Evolutionary conservation across 148 eudicot species (phyloP).

Genomic region (Rhododendron williamsianum): DNA sequence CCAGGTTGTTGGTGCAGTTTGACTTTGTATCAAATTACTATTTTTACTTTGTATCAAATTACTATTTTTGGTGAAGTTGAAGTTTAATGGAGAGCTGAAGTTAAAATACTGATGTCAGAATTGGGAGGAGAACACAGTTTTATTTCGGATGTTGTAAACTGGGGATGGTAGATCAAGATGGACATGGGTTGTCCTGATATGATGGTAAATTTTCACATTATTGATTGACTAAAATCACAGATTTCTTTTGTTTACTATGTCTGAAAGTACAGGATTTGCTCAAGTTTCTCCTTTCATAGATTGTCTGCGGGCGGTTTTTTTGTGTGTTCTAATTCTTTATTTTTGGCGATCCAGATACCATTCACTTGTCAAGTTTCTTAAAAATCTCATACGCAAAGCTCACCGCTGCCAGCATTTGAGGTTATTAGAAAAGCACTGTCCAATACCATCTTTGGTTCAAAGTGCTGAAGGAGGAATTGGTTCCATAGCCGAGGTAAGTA

Average conservation of each 20-base stretch:
- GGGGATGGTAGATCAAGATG: background rate
- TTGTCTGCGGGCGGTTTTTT: background rate
- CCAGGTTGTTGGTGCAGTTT: background rate
- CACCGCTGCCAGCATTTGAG: slow-evolving; percentile 37
- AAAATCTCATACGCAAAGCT: slow-evolving; percentile 44
- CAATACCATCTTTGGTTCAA: slow-evolving; percentile 27
- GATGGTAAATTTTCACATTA: too few species aligned
- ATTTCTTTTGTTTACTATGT: background rate
- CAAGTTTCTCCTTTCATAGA: background rate
- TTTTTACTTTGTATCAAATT: background rate
- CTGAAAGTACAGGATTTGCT: background rate
- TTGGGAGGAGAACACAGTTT: background rate
- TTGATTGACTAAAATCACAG: background rate
- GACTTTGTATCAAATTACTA: background rate
- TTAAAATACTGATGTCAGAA: background rate
- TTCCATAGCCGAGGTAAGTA: slow-evolving; percentile 31
- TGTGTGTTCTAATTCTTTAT: background rate
- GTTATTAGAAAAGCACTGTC: slow-evolving; percentile 72
- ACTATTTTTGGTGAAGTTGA: background rate
- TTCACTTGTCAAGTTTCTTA: slow-evolving; percentile 55
- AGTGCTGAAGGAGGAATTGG: slow-evolving; percentile 14
- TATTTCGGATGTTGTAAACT: background rate
- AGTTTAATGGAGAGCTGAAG: background rate
- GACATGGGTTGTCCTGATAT: background rate
- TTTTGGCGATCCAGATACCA: slow-evolving; percentile 47